Evolutionary conservation across 164 flowering plant genomes (phyloP).

Genomic region (Aristolochia contorta): DNA sequence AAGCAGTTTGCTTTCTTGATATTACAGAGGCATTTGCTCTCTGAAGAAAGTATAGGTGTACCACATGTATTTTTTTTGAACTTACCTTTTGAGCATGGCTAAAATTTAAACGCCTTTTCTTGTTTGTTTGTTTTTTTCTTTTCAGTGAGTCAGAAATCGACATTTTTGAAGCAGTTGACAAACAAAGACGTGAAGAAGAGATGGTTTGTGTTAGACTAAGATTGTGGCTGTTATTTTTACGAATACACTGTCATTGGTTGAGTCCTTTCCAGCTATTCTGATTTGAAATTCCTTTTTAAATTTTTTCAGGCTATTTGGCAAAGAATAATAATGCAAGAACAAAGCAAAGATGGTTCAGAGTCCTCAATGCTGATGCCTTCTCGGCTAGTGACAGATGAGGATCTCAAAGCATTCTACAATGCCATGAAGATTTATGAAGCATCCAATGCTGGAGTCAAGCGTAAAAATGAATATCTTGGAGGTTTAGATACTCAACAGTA

Average conservation of each 20-base stretch:
- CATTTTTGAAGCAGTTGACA: slow-evolving; percentile 84
- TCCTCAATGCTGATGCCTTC: slow-evolving; percentile 52
- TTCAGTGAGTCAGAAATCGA: slow-evolving; percentile 93
- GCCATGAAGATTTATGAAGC: slow-evolving; percentile 73
- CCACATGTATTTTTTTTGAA: neutral
- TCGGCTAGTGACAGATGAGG: slow-evolving; percentile 86
- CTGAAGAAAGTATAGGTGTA: too few species aligned
- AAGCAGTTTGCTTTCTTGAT: too few species aligned
- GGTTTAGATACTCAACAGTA: slow-evolving; percentile 78
- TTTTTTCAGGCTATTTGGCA: slow-evolving; percentile 61
- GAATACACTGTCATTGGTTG: neutral
- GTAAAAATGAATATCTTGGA: slow-evolving; percentile 52
- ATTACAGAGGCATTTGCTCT: too few species aligned
- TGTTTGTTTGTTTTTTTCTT: neutral
- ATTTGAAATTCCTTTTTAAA: slow-evolving; percentile 3
- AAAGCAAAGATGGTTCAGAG: slow-evolving; percentile 26
- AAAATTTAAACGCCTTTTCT: neutral
- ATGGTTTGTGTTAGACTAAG: slow-evolving; percentile 37
- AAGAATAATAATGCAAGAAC: slow-evolving; percentile 36
- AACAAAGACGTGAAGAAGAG: slow-evolving; percentile 65
- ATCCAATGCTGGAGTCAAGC: slow-evolving; percentile 40
- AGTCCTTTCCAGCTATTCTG: neutral
- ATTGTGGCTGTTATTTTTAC: neutral
- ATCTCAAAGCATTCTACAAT: slow-evolving; percentile 57
- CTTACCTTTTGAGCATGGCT: neutral